A percentile compares a stretch with the other conserved stretches of the same genome.
phyloP scores from a whole-genome alignment of 2,329 filamentous ascomycete genomes.

The Drechmeria coniospora region DNA sequence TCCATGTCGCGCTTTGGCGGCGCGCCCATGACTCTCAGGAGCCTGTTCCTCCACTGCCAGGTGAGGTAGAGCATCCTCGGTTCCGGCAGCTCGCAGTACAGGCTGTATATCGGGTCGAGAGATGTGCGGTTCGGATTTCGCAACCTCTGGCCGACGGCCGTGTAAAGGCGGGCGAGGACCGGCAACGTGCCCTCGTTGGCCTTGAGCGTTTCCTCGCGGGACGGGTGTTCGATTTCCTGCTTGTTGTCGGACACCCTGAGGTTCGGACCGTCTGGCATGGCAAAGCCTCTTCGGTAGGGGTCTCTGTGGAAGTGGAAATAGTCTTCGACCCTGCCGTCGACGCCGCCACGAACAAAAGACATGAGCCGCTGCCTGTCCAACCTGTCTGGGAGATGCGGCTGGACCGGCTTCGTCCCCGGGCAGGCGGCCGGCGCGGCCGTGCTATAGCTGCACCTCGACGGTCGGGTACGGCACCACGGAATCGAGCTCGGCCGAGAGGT shows the following conservation, averaged over 20 bases:
- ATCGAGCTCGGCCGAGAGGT: constrained; percentile 5
- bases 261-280: constrained; percentile 30
- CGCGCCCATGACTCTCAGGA: constrained; percentile 55
- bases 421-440: constrained; percentile 10
- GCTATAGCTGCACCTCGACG: constrained; percentile 11
- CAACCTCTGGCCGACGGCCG: constrained; percentile 24
- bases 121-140: constrained; percentile 24
- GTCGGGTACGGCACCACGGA: constrained; percentile 5
- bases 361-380: constrained; percentile 30
- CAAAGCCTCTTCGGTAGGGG: constrained; percentile 38
- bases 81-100: constrained; percentile 35
- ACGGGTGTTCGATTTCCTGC: constrained; percentile 33
- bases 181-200: constrained; percentile 19
- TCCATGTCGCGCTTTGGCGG: constrained; percentile 38
- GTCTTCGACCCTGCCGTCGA: constrained; percentile 33
- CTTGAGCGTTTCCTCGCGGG: constrained; percentile 21
- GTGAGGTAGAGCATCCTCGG: constrained; percentile 35
- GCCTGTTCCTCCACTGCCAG: constrained; percentile 37
- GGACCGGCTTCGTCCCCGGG: constrained; percentile 6
- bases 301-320: constrained; percentile 36
- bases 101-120: constrained; percentile 29
- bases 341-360: constrained; percentile 34
- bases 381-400: constrained; percentile 3
- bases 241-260: constrained; percentile 33
- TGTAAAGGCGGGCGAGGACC: constrained; percentile 23